These are phyloP conservation scores for Pseudogymnoascus sp. DNA, from an alignment of 2,329 filamentous ascomycete genomes.

Conservation along the genomic window DNA sequence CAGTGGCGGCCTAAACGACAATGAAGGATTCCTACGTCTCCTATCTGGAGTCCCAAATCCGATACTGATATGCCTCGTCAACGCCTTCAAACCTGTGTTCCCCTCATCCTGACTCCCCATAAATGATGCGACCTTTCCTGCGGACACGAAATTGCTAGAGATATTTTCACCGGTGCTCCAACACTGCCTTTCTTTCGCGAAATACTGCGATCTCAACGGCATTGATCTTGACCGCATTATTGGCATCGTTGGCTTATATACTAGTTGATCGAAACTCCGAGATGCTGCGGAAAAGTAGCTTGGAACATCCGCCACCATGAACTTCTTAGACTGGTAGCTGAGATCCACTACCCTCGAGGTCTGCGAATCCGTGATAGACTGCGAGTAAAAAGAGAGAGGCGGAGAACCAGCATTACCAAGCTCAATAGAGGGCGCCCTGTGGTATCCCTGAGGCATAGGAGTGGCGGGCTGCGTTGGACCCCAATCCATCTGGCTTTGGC, in stretches of 20 bases:
- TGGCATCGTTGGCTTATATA: background rate
- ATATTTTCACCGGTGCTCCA: background rate
- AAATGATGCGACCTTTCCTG: background rate
- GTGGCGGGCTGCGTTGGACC: background rate
- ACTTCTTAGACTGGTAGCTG: background rate
- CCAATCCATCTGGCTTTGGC: background rate
- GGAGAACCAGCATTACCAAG: background rate
- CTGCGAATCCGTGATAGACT: background rate
- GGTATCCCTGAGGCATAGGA: background rate
- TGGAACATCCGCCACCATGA: background rate
- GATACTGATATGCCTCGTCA: background rate
- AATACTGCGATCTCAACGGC: background rate
- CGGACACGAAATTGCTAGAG: background rate
- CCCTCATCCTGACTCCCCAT: background rate
- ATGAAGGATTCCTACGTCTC: background rate
- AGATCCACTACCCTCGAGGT: background rate
- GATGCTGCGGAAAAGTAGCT: background rate
- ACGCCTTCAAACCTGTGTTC: background rate
- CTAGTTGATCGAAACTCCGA: background rate
- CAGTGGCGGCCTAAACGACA: background rate
- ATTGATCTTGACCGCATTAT: background rate
- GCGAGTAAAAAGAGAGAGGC: background rate
- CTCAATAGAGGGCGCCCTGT: background rate
- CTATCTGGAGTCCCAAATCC: background rate
- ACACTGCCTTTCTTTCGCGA: background rate